A percentile compares a stretch with the other conserved stretches of the same genome.
Conservation (phyloP, 768 basidiomycete genomes). For the Cystobasidium onofrii region DNA sequence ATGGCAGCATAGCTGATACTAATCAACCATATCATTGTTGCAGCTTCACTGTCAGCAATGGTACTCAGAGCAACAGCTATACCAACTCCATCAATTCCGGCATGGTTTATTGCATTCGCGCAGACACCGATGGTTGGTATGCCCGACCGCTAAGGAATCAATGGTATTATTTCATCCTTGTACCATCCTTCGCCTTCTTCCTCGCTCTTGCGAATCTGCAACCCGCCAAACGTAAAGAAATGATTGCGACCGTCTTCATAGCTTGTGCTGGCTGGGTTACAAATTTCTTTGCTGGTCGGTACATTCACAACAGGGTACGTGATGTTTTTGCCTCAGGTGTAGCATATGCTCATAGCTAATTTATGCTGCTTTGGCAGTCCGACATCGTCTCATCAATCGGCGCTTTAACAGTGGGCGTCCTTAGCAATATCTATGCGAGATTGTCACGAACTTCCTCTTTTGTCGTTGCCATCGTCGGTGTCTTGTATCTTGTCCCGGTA, state of each 20-base stretch:
- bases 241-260: conserved; percentile 46
- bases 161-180: conserved; percentile 45
- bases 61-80: not conserved
- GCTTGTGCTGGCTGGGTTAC: conserved; percentile 45
- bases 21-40: not conserved
- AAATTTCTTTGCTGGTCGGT: conserved; percentile 37
- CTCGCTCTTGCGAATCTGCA: conserved; percentile 45
- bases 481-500: conserved; percentile 36
- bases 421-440: conserved; percentile 36
- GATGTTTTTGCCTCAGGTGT: not conserved
- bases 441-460: conserved; percentile 5
- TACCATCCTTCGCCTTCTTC: conserved; percentile 45
- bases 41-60: not conserved
- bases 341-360: not conserved
- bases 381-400: conserved; percentile 37
- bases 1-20: too few relatives aligned
- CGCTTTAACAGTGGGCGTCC: conserved; percentile 34
- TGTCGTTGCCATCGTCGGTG: conserved; percentile 18
- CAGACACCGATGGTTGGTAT: not conserved
- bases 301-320: conserved; percentile 21
- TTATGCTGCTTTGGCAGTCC: conserved; percentile 19
- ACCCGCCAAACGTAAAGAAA: conserved; percentile 40
- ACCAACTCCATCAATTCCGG: conserved; percentile 8
- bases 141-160: not conserved
- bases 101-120: not conserved